phyloP scores from a whole-genome alignment of 805 yeast genomes.

The Priceomyces castillae region DNA sequence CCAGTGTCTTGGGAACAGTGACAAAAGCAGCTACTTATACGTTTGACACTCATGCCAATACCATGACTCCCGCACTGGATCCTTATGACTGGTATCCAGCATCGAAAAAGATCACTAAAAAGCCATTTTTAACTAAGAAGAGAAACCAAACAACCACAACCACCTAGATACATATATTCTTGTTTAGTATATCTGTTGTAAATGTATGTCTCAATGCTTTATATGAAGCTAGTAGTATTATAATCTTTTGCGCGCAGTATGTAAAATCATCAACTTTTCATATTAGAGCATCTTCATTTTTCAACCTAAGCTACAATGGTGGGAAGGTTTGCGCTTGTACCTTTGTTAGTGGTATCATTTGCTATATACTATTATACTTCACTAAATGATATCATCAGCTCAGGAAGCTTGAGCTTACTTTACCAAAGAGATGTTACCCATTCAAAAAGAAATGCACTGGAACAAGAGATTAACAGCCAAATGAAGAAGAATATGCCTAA shows the following conservation, averaged over 20 bases:
- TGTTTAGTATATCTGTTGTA: too few species aligned
- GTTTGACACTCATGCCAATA: conserved; percentile 6
- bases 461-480: background rate
- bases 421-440: background rate
- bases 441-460: background rate
- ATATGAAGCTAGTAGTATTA: background rate
- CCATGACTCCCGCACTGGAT: conserved; percentile 1
- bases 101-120: conserved; percentile 4
- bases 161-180: too few species aligned
- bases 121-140: background rate
- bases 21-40: conserved; percentile 14
- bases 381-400: background rate
- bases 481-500: conserved; percentile 16
- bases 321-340: background rate
- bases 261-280: background rate
- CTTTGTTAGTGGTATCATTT: conserved; percentile 7
- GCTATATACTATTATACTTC: conserved; percentile 10
- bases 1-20: conserved; percentile 11
- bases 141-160: background rate
- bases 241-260: background rate
- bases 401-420: background rate
- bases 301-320: background rate
- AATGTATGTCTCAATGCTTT: background rate
- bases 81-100: conserved; percentile 5
- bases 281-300: background rate